Evolutionary conservation across 2,329 filamentous ascomycete genomes (phyloP).

Genomic region (Clonostachys rhizophaga): DNA sequence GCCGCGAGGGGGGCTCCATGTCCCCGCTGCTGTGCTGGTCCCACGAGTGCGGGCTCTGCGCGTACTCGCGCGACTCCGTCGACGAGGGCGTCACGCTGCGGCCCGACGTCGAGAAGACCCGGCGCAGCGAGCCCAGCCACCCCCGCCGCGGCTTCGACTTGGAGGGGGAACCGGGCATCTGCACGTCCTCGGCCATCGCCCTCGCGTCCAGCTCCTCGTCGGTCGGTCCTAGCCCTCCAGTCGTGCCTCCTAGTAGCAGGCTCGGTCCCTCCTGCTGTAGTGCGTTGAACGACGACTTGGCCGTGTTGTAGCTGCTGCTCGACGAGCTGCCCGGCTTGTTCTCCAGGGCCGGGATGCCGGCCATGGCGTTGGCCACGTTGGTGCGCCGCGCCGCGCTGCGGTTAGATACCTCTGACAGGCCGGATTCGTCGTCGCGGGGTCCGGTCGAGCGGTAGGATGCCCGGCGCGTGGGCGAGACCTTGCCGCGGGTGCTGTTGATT

Average conservation of each 20-base stretch:
- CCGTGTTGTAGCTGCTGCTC: constrained; percentile 46
- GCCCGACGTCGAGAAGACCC: constrained; percentile 49
- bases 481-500: constrained; percentile 27
- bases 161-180: constrained; percentile 47
- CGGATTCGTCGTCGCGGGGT: constrained; percentile 41
- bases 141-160: constrained; percentile 51
- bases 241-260: constrained; percentile 29
- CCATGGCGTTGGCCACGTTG: too few species aligned
- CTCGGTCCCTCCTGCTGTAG: constrained; percentile 49
- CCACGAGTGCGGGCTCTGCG: constrained; percentile 1
- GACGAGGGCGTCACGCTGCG: constrained; percentile 8
- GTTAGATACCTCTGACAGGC: constrained; percentile 45
- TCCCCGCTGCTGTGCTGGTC: constrained; percentile 1
- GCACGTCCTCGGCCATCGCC: constrained; percentile 22
- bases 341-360: constrained; percentile 6
- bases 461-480: constrained; percentile 30
- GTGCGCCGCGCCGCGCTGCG: background rate
- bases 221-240: constrained; percentile 3
- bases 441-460: constrained; percentile 24
- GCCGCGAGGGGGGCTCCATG: constrained; percentile 19
- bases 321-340: constrained; percentile 29
- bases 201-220: background rate
- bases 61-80: background rate
- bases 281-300: constrained; percentile 44
- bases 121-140: constrained; percentile 65